These are phyloP conservation scores for Piper betle DNA, from an alignment of 164 flowering plant genomes.

Conservation along the genomic window DNA sequence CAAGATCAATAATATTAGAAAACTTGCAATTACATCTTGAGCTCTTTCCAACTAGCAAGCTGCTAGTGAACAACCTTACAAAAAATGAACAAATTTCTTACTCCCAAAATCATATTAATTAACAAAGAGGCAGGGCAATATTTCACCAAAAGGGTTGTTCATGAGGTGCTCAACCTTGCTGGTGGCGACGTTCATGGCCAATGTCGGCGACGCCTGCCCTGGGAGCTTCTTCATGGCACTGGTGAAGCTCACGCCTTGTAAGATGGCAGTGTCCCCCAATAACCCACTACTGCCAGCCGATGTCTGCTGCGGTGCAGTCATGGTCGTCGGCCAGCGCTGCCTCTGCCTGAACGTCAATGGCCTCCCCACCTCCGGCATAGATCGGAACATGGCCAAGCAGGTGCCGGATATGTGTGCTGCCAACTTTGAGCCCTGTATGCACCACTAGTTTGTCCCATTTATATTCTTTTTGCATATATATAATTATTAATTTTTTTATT, in stretches of 20 bases:
- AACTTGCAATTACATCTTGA: too few relatives aligned
- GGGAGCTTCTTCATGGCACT: slow-evolving; percentile 70
- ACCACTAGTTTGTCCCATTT: too few relatives aligned
- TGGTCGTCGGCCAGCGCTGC: slow-evolving; percentile 67
- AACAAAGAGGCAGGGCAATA: neutral
- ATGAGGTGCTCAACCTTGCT: neutral
- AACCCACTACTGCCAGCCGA: slow-evolving; percentile 69
- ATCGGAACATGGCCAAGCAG: slow-evolving; percentile 62
- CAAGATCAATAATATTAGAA: too few relatives aligned
- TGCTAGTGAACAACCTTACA: too few relatives aligned
- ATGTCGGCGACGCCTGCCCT: slow-evolving; percentile 32
- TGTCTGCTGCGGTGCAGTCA: slow-evolving; percentile 62
- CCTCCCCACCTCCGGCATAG: slow-evolving; percentile 76
- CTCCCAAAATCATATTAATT: neutral
- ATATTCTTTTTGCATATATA: too few relatives aligned
- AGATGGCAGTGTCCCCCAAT: slow-evolving; percentile 64
- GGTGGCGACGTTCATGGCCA: slow-evolving; percentile 11
- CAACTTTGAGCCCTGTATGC: slow-evolving; percentile 57
- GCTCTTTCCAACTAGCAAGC: too few relatives aligned
- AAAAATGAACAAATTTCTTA: too few relatives aligned
- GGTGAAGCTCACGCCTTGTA: slow-evolving; percentile 77
- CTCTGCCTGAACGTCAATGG: slow-evolving; percentile 69
- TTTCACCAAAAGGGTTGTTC: neutral
- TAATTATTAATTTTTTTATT: too few relatives aligned
- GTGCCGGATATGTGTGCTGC: slow-evolving; percentile 66